Evolutionary conservation across 2,329 filamentous ascomycete species (phyloP).

Genomic region (Conoideocrella luteorostrata): DNA sequence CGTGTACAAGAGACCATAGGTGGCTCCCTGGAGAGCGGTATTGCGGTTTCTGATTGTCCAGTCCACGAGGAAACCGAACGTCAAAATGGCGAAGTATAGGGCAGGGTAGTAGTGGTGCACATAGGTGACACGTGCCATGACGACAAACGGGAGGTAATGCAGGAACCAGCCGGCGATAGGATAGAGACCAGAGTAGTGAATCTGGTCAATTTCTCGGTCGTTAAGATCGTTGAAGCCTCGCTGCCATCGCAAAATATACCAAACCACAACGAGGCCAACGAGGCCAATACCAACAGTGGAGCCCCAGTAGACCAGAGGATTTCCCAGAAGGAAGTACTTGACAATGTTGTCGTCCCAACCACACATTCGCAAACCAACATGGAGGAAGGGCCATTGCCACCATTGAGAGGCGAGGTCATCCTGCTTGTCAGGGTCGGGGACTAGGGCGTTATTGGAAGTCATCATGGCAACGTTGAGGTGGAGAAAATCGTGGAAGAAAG

Average conservation of each 20-base stretch:
- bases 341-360: conserved; percentile 92
- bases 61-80: conserved; percentile 80
- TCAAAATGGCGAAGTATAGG: conserved; percentile 92
- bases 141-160: conserved; percentile 90
- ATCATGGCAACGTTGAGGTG: conserved; percentile 99
- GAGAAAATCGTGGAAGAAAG: conserved; percentile 95
- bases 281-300: conserved; percentile 72
- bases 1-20: conserved; percentile 71
- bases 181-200: conserved; percentile 90
- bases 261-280: conserved; percentile 66
- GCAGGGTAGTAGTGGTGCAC: conserved; percentile 99
- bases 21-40: conserved; percentile 54
- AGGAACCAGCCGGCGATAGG: conserved; percentile 91
- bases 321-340: conserved; percentile 98
- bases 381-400: conserved; percentile 97
- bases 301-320: conserved; percentile 94
- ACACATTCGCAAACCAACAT: conserved; percentile 97
- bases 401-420: conserved; percentile 93
- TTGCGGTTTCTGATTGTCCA: conserved; percentile 68
- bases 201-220: conserved; percentile 77
- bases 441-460: conserved; percentile 98
- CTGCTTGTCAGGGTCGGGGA: conserved; percentile 97
- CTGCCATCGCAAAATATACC: conserved; percentile 93
- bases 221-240: conserved; percentile 83
- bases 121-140: conserved; percentile 98